Base-by-base conservation (phyloP, 139 green algal genomes). In the Microglena sp. region DNA sequence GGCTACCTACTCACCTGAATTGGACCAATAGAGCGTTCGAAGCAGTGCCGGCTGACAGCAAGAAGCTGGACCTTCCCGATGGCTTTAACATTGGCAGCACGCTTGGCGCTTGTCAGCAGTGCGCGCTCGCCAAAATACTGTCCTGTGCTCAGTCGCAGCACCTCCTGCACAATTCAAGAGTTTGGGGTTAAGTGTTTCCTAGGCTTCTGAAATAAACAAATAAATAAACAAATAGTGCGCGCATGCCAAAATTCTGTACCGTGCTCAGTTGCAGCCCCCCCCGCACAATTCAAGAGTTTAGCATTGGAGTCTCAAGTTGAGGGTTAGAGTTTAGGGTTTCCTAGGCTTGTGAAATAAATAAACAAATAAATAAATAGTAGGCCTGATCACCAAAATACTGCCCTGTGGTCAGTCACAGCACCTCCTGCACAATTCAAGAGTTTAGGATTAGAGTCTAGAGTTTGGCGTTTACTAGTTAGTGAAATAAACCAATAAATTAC, bases 381-480 rank as follows among this genome's bases (percentile, higher is more conserved):
- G 0, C 79, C n/a, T n/a, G 73, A 75, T 93, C 86, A 1, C 81
- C 84, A 68, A 90, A 90, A 76, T 87, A 90, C 60, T 85, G 74
- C 5, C 75, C 77, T 21, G 71, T 66, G n/a, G 59, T 70, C 58
- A 89, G 66, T 24, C 69, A 59, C n/a, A 91, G 64, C 33, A 87
- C 75, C 74, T 86, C 68, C 40, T n/a, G n/a, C n/a, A n/a, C n/a
- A n/a, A n/a, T n/a, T n/a, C n/a, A n/a, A n/a, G n/a, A n/a, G n/a
- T n/a, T n/a, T n/a, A n/a, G n/a, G n/a, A n/a, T n/a, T n/a, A n/a
- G n/a, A n/a, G n/a, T n/a, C n/a, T n/a, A n/a, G 18, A 50, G n/a
- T n/a, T n/a, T n/a, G n/a, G n/a, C n/a, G n/a, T n/a, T n/a, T n/a
- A n/a, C n/a, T n/a, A n/a, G n/a, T n/a, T n/a, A n/a, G n/a, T n/a